Evolutionary conservation across 208 protist species (phyloP).

Genomic region (Polymyxa betae): DNA sequence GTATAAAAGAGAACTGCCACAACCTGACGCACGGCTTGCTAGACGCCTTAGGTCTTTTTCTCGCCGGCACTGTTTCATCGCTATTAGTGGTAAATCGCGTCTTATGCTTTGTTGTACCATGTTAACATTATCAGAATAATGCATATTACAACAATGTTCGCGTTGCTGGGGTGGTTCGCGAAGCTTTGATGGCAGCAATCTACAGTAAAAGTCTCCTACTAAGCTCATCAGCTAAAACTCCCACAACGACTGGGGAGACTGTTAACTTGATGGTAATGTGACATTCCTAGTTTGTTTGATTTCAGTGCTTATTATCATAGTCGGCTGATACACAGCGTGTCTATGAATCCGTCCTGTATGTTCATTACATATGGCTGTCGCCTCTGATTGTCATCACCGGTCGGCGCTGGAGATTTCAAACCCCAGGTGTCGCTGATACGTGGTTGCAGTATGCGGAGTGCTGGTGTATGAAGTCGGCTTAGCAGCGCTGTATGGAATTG

Average conservation of each 20-base stretch:
- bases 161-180: not conserved
- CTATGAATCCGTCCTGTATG: conserved; percentile 8
- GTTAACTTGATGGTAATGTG: conserved; percentile 44
- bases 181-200: conserved; percentile 10
- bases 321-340: not conserved
- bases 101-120: not conserved
- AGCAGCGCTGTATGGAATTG: not conserved
- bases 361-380: not conserved
- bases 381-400: conserved; percentile 8
- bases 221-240: not conserved
- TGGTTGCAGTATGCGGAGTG: too few species aligned
- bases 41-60: conserved; percentile 18
- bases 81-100: not conserved
- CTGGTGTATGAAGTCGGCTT: not conserved
- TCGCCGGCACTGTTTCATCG: not conserved
- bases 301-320: not conserved
- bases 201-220: not conserved
- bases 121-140: not conserved
- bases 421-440: too few species aligned
- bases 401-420: too few species aligned
- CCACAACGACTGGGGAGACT: conserved; percentile 9
- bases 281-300: not conserved
- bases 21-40: not conserved
- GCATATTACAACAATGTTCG: conserved; percentile 19
- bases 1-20: not conserved